phyloP scores from a whole-genome alignment of 2,329 filamentous ascomycete genomes.

The Teratosphaeria destructans region DNA sequence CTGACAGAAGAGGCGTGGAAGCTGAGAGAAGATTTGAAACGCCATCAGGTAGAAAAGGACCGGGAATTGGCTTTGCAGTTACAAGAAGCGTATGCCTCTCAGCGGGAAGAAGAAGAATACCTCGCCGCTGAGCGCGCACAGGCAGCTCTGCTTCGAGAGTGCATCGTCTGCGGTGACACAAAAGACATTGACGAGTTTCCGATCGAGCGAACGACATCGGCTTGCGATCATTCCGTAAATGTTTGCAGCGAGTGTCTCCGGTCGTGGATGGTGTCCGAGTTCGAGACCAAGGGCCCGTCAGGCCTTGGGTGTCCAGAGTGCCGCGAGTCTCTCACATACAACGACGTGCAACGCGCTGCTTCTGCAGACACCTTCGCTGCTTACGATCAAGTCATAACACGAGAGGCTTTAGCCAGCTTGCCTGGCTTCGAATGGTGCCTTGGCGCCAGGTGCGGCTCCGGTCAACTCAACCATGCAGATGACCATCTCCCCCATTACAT shows the following conservation, averaged over 20 bases:
- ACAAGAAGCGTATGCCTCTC: neutral
- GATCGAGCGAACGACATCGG: slow-evolving; percentile 20
- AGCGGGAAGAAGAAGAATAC: neutral
- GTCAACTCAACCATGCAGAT: slow-evolving; percentile 39
- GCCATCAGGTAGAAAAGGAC: neutral
- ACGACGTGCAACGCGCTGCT: slow-evolving; percentile 38
- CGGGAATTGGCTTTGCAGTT: neutral
- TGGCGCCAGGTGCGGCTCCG: slow-evolving; percentile 37
- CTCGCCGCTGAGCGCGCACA: neutral
- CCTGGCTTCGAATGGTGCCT: slow-evolving; percentile 46
- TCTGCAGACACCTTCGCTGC: slow-evolving; percentile 34
- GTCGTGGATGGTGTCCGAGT: slow-evolving; percentile 29
- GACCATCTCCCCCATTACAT: slow-evolving; percentile 28
- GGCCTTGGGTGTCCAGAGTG: slow-evolving; percentile 47
- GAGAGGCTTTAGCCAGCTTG: slow-evolving; percentile 34
- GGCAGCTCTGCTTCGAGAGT: neutral
- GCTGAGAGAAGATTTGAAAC: too few species aligned
- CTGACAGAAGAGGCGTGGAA: neutral
- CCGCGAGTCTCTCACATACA: slow-evolving; percentile 31
- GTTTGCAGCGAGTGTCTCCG: slow-evolving; percentile 30
- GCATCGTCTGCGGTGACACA: slow-evolving; percentile 10
- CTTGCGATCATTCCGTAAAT: slow-evolving; percentile 25
- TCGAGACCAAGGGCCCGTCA: slow-evolving; percentile 32
- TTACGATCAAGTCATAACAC: slow-evolving; percentile 38
- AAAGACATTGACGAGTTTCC: slow-evolving; percentile 25